Conservation (phyloP, 768 basidiomycete species). For the Gymnopilus junonius region DNA sequence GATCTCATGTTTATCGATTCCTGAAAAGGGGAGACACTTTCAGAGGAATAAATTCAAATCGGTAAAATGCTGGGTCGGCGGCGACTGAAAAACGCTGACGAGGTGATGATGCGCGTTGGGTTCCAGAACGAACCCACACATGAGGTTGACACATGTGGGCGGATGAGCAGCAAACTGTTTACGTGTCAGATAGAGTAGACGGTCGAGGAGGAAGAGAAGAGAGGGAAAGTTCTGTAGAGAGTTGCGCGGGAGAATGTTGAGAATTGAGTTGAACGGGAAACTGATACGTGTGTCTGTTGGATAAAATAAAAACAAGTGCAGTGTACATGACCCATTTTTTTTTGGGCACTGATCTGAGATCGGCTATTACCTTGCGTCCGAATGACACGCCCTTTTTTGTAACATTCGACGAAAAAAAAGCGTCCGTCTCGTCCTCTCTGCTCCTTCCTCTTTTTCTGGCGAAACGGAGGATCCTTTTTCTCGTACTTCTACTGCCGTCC, state of each 20-base stretch:
- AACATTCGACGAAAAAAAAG: conserved; percentile 5
- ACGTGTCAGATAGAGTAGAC: conserved; percentile 6
- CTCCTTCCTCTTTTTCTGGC: conserved; percentile 9
- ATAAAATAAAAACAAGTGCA: conserved; percentile 8
- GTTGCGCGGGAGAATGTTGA: conserved; percentile 5
- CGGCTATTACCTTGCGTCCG: conserved; percentile 19
- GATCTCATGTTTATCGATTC: conserved; percentile 6
- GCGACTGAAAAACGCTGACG: conserved; percentile 3
- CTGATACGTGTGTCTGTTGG: conserved; percentile 10
- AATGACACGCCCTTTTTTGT: conserved; percentile 18
- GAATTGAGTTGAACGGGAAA: conserved; percentile 4
- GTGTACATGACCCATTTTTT: conserved; percentile 1
- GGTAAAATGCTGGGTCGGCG: not conserved
- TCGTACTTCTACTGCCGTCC: conserved; percentile 1
- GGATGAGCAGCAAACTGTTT: conserved; percentile 6
- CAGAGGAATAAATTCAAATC: not conserved
- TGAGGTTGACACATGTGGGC: conserved; percentile 8
- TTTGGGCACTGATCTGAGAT: conserved; percentile 16
- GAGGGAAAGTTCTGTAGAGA: conserved; percentile 1
- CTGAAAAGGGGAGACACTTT: not conserved
- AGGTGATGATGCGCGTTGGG: conserved; percentile 1
- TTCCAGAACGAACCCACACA: conserved; percentile 8
- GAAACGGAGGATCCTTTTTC: conserved; percentile 12
- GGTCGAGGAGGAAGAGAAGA: conserved; percentile 3
- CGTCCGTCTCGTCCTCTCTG: not conserved